These are phyloP conservation scores for Setaria italica DNA, from an alignment of 202 grass and related monocot species.

Conservation along the genomic window DNA sequence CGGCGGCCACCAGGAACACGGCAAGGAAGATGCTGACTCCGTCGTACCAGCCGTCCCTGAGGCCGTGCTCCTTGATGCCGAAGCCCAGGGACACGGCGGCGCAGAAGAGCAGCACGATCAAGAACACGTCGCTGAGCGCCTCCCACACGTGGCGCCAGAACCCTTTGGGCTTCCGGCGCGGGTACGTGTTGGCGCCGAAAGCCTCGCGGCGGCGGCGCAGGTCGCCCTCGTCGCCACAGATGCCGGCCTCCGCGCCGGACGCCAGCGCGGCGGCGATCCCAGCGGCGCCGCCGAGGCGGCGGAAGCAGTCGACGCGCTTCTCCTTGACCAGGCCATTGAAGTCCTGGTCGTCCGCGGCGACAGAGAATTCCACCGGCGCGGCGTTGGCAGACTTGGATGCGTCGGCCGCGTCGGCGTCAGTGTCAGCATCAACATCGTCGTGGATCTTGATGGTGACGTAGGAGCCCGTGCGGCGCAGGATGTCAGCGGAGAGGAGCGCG, in stretches of 20 bases:
- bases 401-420: not conserved
- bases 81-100: conserved; percentile 79
- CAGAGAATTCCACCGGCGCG: not conserved
- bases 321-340: conserved; percentile 62
- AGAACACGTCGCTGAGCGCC: conserved; percentile 70
- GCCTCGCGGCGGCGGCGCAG: conserved; percentile 30
- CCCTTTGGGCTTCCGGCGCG: conserved; percentile 59
- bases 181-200: conserved; percentile 71
- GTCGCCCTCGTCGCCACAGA: conserved; percentile 36
- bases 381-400: not conserved
- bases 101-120: conserved; percentile 68
- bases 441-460: conserved; percentile 40
- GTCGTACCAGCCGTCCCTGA: conserved; percentile 86
- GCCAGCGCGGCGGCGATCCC: conserved; percentile 32
- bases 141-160: conserved; percentile 66
- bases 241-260: conserved; percentile 45
- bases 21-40: conserved; percentile 89
- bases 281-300: conserved; percentile 43
- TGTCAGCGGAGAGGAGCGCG: not conserved
- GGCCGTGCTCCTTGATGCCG: conserved; percentile 87
- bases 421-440: not conserved
- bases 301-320: conserved; percentile 34
- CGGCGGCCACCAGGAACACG: conserved; percentile 65
- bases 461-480: conserved; percentile 13
- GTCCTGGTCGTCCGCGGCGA: not conserved